Evolutionary conservation across 495 filamentous ascomycete species (phyloP).

Genomic region (Filosporella fistucella): DNA sequence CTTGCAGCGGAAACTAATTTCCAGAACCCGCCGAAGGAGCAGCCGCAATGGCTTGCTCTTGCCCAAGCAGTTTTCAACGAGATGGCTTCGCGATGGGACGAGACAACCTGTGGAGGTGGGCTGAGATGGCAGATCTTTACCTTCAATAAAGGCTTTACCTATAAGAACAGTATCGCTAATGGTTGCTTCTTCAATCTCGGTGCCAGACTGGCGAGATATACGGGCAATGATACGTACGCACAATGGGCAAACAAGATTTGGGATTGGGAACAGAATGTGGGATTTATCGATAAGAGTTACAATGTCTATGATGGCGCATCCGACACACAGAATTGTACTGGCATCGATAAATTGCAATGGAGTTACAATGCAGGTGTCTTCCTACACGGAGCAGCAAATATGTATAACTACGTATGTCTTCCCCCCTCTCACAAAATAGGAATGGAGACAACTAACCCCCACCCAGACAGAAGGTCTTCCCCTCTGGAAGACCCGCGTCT

Average conservation of each 20-base stretch:
- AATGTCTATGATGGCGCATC: constrained; percentile 56
- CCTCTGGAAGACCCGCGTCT: constrained; percentile 48
- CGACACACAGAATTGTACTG: constrained; percentile 43
- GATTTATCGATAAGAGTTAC: constrained; percentile 45
- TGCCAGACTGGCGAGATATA: constrained; percentile 67
- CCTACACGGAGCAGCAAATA: constrained; percentile 62
- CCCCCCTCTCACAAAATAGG: neutral
- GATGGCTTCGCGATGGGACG: constrained; percentile 62
- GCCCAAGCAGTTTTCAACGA: constrained; percentile 79
- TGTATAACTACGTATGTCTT: constrained; percentile 58
- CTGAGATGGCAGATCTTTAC: constrained; percentile 76
- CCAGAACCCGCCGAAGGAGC: constrained; percentile 47
- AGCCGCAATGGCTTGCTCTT: constrained; percentile 72
- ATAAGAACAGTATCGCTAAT: constrained; percentile 72
- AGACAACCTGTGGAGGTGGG: constrained; percentile 65
- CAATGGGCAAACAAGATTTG: constrained; percentile 66
- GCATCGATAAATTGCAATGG: constrained; percentile 52
- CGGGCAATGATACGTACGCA: constrained; percentile 62
- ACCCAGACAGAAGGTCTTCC: constrained; percentile 42
- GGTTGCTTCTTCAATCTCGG: constrained; percentile 77
- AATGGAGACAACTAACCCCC: constrained; percentile 16
- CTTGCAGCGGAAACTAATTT: constrained; percentile 61
- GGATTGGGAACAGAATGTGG: constrained; percentile 55
- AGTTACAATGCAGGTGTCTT: constrained; percentile 68
- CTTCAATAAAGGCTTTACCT: constrained; percentile 69